phyloP scores from a whole-genome alignment of 768 basidiomycete genomes.

The Tulasnella sp. region DNA sequence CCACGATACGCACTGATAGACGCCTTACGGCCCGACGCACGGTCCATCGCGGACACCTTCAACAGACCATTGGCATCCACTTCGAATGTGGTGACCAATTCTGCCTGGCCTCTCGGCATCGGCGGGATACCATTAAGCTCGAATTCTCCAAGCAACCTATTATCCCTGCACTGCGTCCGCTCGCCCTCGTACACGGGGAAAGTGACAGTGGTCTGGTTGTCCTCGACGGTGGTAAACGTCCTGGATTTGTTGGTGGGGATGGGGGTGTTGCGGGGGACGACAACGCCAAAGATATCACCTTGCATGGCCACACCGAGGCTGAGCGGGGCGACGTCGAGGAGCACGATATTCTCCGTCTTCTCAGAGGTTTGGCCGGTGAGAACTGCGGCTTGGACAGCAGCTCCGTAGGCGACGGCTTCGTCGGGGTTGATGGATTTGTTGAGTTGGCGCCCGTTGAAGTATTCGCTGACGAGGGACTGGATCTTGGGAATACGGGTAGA shows the following conservation, averaged over 20 bases:
- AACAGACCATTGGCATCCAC: slow-evolving; percentile 98
- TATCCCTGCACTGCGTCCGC: slow-evolving; percentile 98
- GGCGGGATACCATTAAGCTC: slow-evolving; percentile 98
- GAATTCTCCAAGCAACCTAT: slow-evolving; percentile 97
- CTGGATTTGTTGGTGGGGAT: slow-evolving; percentile 99
- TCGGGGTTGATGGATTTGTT: slow-evolving; percentile 99
- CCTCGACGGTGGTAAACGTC: slow-evolving; percentile 99
- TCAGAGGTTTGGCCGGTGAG: slow-evolving; percentile 98
- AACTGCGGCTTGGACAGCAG: slow-evolving; percentile 98
- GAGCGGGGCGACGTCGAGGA: slow-evolving; percentile 96
- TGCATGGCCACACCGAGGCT: slow-evolving; percentile 99
- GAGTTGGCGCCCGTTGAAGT: slow-evolving; percentile 93
- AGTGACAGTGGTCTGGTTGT: slow-evolving; percentile 99
- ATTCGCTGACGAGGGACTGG: slow-evolving; percentile 95
- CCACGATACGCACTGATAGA: slow-evolving; percentile 66
- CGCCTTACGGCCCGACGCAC: slow-evolving; percentile 98
- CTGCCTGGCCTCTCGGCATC: slow-evolving; percentile 98
- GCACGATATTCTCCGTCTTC: slow-evolving; percentile 95
- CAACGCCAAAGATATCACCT: slow-evolving; percentile 98
- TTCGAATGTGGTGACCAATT: slow-evolving; percentile 98
- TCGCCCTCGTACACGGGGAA: slow-evolving; percentile 99
- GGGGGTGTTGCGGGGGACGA: slow-evolving; percentile 98
- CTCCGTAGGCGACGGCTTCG: slow-evolving; percentile 99
- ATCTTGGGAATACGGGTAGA: slow-evolving; percentile 99
- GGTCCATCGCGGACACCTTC: slow-evolving; percentile 97